These are phyloP conservation scores for Boechera retrofracta DNA, from an alignment of 345 rosid genomes.

Conservation along the genomic window DNA sequence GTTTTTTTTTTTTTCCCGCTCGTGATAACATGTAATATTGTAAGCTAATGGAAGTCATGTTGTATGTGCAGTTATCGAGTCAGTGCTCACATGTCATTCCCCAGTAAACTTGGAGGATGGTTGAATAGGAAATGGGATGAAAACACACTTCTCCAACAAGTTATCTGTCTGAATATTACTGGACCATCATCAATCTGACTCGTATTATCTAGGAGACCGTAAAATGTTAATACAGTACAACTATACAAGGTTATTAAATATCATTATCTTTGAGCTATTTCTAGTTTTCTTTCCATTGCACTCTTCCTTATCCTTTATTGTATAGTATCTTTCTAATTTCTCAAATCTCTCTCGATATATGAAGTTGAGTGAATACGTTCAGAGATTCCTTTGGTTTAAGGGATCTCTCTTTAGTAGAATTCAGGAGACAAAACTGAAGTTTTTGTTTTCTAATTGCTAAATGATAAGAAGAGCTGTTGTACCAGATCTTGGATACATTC, in stretches of 20 bases:
- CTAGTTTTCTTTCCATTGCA: no score
- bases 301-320: background rate
- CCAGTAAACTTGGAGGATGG: conserved; percentile 10
- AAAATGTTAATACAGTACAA: background rate
- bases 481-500: background rate
- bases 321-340: background rate
- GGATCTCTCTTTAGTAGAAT: no score
- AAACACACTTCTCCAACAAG: no score
- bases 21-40: background rate
- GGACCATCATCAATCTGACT: background rate
- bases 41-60: conserved; percentile 13
- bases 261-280: background rate
- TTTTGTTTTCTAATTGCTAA: no score
- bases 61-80: conserved; percentile 16
- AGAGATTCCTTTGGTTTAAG: no score
- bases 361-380: no score
- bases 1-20: no score
- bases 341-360: no score
- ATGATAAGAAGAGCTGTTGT: background rate
- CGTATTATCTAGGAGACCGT: background rate
- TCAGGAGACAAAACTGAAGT: no score
- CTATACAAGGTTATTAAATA: background rate
- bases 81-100: conserved; percentile 17
- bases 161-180: no score
- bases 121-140: background rate